Base-by-base conservation (phyloP, 108 stramenopile species). In the Cyclotella choctawhatcheeana region DNA sequence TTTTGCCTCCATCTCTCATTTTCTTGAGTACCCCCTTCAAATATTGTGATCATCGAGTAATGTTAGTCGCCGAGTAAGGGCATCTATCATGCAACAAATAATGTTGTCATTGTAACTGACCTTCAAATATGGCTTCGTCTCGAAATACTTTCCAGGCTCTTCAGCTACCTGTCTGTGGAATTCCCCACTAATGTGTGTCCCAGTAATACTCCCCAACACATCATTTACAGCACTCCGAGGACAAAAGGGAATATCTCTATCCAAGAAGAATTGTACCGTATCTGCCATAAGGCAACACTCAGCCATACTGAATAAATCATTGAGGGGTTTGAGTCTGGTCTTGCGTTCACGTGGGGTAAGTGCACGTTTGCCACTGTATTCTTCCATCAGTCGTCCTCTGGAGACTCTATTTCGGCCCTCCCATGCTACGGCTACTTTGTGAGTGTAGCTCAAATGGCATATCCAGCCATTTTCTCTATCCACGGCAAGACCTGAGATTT, bases 261-360 rank as follows among this genome's bases (percentile, higher is more conserved):
- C 85, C 47, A 94, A 82, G 66, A 99, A 97, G 77, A 86, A 96
- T 63, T 99, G 95, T 17, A 97, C 86, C 10, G 92, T 93, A 69
- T 99, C 97, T 8, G 98, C 97, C 68, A 99, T 92, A 21, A 99
- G 76, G 56, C 97, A 97, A 64, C 97, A 97, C 79, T 98, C 97
- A 0, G 97, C 94, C 93, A 99, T 95, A 67, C 76, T 76, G 65
- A 98, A 99, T 27, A 97, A 69, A 71, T 99, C 98, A 78, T 97
- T 97, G 45, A 99, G 71, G 0, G 97, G 96, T 81, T 93, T 91
- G 17, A 97, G 81, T 13, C 93, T 82, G 10, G 80, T 76, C 58
- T 82, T 82, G 0, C 90, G 84, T 53, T 91, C 90, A 14, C 79
- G 54, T 14, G 94, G 93, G 3, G 74, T 83, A 25, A 96, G 74